Evolutionary conservation across 345 rosid genomes (phyloP).

Genomic region (Raphanus sativus): DNA sequence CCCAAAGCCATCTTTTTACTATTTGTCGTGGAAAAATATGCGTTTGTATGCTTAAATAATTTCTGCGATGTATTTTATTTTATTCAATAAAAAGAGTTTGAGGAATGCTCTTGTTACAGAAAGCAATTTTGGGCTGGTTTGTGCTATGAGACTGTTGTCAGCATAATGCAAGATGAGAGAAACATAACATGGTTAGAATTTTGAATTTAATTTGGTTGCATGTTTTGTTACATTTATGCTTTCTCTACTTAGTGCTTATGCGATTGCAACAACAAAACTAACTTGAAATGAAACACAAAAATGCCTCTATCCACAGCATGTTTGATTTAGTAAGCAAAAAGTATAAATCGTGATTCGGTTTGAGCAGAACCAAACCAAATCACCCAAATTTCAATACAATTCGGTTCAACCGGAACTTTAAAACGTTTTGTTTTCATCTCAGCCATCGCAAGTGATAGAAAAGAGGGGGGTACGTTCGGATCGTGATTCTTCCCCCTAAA

Average conservation of each 20-base stretch:
- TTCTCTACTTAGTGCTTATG: background rate
- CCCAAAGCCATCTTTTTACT: conserved; percentile 26
- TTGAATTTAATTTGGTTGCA: background rate
- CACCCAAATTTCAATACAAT: background rate
- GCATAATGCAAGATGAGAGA: background rate
- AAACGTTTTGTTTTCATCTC: background rate
- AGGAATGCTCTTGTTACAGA: conserved; percentile 23
- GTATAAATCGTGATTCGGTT: background rate
- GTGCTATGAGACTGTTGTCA: conserved; percentile 12
- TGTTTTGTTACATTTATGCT: background rate
- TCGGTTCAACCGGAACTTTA: background rate
- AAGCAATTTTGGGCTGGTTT: background rate
- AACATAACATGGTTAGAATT: background rate
- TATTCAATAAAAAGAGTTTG: conserved; percentile 21
- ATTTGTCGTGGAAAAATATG: conserved; percentile 1
- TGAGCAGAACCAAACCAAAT: background rate
- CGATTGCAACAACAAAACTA: background rate
- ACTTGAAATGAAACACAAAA: background rate
- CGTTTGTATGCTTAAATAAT: conserved; percentile 23
- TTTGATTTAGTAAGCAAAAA: background rate
- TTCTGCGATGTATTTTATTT: conserved; percentile 8
- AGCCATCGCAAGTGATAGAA: background rate
- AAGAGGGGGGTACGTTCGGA: background rate
- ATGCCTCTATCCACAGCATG: background rate
- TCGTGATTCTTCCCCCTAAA: background rate